Percentiles rank a stretch among this genome's conserved stretches.
These are phyloP conservation scores for Amniculicola lignicola DNA, from an alignment of 495 filamentous ascomycete species.

Conservation along the genomic window DNA sequence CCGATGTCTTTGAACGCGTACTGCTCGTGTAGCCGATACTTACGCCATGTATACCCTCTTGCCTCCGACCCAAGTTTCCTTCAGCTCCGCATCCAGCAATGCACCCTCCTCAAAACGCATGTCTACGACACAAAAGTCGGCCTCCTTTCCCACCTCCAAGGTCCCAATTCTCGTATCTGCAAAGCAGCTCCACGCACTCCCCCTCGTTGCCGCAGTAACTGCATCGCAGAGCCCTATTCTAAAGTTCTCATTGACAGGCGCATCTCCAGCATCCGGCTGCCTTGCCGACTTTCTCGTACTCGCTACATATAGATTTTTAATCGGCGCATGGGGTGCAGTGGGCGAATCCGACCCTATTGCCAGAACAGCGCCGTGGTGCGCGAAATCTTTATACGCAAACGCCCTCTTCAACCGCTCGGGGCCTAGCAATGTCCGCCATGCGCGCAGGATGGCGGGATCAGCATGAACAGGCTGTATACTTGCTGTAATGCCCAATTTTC, in stretches of 20 bases:
- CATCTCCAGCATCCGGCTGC: constrained; percentile 47
- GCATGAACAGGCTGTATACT: constrained; percentile 64
- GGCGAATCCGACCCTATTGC: constrained; percentile 62
- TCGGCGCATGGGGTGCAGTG: constrained; percentile 55
- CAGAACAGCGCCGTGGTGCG: constrained; percentile 50
- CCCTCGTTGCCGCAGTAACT: constrained; percentile 54
- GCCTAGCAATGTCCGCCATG: constrained; percentile 57
- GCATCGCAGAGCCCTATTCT: constrained; percentile 52
- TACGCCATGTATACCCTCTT: constrained; percentile 50
- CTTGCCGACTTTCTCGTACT: constrained; percentile 56
- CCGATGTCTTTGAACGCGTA: too few relatives aligned
- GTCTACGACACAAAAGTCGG: constrained; percentile 58
- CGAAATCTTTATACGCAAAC: constrained; percentile 62
- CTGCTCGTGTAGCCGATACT: too few relatives aligned
- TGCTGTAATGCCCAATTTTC: constrained; percentile 56
- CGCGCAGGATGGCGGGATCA: constrained; percentile 59
- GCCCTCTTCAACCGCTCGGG: constrained; percentile 51
- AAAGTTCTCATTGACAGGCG: constrained; percentile 52
- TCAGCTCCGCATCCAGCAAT: constrained; percentile 51
- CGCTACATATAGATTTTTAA: constrained; percentile 59
- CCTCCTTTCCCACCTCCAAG: constrained; percentile 50
- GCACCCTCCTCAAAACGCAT: constrained; percentile 54
- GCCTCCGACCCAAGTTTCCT: constrained; percentile 57
- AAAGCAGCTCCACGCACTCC: constrained; percentile 58
- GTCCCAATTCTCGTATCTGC: constrained; percentile 52